Evolutionary conservation across 1,284 basidiomycete species (phyloP).

Genomic region (Puccinia novopanici): DNA sequence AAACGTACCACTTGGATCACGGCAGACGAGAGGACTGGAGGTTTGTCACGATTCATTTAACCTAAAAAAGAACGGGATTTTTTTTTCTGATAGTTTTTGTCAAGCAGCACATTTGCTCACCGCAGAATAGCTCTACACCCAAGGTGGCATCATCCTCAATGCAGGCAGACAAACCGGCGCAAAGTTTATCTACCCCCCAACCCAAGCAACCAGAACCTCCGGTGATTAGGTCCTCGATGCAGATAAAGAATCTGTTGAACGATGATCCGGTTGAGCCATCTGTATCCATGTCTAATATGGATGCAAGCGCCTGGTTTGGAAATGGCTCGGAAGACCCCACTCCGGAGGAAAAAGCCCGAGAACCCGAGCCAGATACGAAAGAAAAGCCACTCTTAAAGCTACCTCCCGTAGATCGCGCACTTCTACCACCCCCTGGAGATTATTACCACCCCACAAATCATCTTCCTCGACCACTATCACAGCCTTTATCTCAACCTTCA

Average conservation of each 20-base stretch:
- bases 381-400: conserved; percentile 8
- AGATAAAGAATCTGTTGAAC: conserved; percentile 47
- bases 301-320: conserved; percentile 44
- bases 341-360: neutral
- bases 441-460: neutral
- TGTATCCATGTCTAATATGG: conserved; percentile 24
- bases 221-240: conserved; percentile 44
- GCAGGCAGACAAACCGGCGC: neutral
- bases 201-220: neutral
- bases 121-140: neutral
- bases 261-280: conserved; percentile 46
- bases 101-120: neutral
- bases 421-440: conserved; percentile 11
- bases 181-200: neutral
- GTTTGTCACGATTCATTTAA: conserved; percentile 10
- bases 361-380: neutral
- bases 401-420: neutral
- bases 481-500: conserved; percentile 20
- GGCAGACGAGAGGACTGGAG: neutral
- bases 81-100: conserved; percentile 5
- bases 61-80: neutral
- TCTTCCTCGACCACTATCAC: conserved; percentile 10
- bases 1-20: neutral
- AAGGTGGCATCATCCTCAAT: neutral
- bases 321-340: neutral